A percentile compares a stretch with the other conserved stretches of the same genome.
phyloP scores from a whole-genome alignment of 129 eudicot species.

The sunflower (Helianthus annuus) region HanXRQr2.0-SUNRISE NC_035435.2:81679620-81680119 shows the following conservation, averaged over 20 bases:
- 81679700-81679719: not conserved
- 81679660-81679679: not conserved
- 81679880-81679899: no score
- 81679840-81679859: no score
- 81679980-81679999: no score
- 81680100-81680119: no score
- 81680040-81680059: no score
- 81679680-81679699: not conserved
- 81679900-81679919: no score
- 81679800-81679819: not conserved
- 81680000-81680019: no score
- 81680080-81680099: no score
- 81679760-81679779: not conserved
- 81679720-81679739: not conserved
- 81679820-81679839: no score
- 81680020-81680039: no score
- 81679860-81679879: no score
- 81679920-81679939: not conserved
- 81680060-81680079: no score
- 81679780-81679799: not conserved
- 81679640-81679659: not conserved
- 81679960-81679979: not conserved
- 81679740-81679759: not conserved
- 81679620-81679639: conserved; percentile 13
- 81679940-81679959: not conserved